These are phyloP conservation scores for Pythium coloratum DNA, from an alignment of 352 stramenopile genomes.

Conservation along the genomic window DNA sequence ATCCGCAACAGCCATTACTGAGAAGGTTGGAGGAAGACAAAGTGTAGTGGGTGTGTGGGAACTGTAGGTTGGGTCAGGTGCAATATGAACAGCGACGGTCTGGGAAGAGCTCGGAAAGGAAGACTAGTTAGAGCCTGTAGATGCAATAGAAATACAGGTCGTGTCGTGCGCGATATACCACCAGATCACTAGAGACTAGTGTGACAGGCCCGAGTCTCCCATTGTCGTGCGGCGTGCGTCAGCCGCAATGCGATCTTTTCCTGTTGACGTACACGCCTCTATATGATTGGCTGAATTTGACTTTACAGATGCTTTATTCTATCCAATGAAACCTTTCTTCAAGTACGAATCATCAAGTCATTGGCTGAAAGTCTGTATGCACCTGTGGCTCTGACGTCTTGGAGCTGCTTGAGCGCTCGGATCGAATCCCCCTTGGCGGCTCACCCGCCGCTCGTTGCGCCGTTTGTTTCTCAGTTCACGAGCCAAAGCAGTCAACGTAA, in stretches of 20 bases:
- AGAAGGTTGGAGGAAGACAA: constrained; percentile 9
- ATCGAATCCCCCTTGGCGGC: constrained; percentile 9
- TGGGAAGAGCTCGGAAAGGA: not conserved
- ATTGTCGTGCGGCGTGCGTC: not conserved
- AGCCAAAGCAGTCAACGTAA: constrained; percentile 2
- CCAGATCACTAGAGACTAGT: not conserved
- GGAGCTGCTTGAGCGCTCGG: not conserved
- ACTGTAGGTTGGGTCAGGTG: not conserved
- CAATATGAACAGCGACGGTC: not conserved
- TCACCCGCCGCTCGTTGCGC: constrained; percentile 9
- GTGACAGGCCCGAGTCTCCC: not conserved
- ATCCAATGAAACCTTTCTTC: constrained; percentile 25
- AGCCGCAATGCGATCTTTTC: constrained; percentile 16
- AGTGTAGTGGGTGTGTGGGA: not conserved
- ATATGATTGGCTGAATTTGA: constrained; percentile 22
- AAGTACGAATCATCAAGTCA: constrained; percentile 4
- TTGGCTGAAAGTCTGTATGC: constrained; percentile 22
- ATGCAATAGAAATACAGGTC: not conserved
- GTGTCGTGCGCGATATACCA: not conserved
- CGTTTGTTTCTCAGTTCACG: not conserved
- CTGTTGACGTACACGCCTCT: constrained; percentile 13
- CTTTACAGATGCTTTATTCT: not conserved
- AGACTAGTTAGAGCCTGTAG: too few species aligned
- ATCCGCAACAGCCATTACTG: constrained; percentile 89
- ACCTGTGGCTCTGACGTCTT: constrained; percentile 27